phyloP scores from a whole-genome alignment of 768 basidiomycete genomes.

The Psilocybe cyanescens region DNA sequence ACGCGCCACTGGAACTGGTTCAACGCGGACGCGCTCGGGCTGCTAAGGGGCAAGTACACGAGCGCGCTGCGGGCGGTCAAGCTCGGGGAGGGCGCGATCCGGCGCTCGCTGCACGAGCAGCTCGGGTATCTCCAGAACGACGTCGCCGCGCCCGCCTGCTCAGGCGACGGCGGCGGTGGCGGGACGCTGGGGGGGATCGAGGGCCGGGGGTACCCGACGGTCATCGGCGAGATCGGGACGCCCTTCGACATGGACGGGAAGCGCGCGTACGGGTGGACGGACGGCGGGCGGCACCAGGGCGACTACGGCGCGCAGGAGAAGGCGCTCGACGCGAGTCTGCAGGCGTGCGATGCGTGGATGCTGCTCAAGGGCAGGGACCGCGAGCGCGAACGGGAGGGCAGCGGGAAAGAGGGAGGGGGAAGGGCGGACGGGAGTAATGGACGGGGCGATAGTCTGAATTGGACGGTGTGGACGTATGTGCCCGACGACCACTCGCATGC shows the following conservation, averaged over 20 bases:
- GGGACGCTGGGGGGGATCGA: background rate
- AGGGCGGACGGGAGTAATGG: background rate
- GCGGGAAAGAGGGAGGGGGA: background rate
- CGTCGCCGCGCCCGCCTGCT: constrained; percentile 42
- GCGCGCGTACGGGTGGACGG: constrained; percentile 79
- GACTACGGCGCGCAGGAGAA: constrained; percentile 80
- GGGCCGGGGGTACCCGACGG: constrained; percentile 68
- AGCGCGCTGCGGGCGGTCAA: constrained; percentile 47
- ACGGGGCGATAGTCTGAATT: constrained; percentile 51
- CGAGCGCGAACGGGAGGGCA: background rate
- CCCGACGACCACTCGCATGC: constrained; percentile 74
- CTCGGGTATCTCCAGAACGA: constrained; percentile 80
- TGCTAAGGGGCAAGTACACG: constrained; percentile 84
- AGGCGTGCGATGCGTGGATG: constrained; percentile 64
- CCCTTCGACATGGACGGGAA: constrained; percentile 95
- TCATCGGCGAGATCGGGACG: constrained; percentile 95
- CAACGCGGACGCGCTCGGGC: constrained; percentile 92
- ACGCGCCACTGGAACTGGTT: constrained; percentile 93
- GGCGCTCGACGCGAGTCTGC: constrained; percentile 86
- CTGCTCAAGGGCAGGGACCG: background rate
- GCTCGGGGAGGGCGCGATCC: constrained; percentile 83
- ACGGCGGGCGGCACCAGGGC: constrained; percentile 67
- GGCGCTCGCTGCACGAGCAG: constrained; percentile 81
- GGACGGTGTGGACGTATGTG: constrained; percentile 90
- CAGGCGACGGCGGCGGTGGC: background rate